Evolutionary conservation across 768 basidiomycete genomes (phyloP).

Genomic region (Calocera cornea): DNA sequence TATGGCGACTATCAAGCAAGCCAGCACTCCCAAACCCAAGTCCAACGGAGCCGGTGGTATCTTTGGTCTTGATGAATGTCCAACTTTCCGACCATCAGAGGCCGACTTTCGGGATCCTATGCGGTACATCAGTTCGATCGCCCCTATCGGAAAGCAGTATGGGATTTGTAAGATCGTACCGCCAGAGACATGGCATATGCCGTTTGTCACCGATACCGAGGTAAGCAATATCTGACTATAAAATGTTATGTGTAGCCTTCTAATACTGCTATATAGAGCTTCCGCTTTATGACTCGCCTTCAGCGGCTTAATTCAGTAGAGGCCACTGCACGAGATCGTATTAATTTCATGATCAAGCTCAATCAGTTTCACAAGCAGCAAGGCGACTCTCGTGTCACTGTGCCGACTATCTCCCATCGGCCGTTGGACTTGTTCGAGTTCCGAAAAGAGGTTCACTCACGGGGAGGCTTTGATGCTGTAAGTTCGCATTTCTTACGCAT

Average conservation of each 20-base stretch:
- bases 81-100: conserved; percentile 71
- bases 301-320: conserved; percentile 94
- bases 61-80: conserved; percentile 82
- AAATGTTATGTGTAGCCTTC: background rate
- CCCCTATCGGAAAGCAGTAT: conserved; percentile 51
- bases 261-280: conserved; percentile 38
- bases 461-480: conserved; percentile 81
- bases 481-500: conserved; percentile 20
- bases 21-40: background rate
- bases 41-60: conserved; percentile 32
- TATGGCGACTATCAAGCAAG: conserved; percentile 6
- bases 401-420: conserved; percentile 87
- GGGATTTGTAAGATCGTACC: conserved; percentile 97
- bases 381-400: conserved; percentile 76
- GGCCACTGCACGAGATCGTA: conserved; percentile 87
- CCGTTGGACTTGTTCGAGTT: conserved; percentile 87
- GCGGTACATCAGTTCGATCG: conserved; percentile 77
- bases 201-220: conserved; percentile 89
- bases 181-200: conserved; percentile 87
- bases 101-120: conserved; percentile 93
- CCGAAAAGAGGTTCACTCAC: conserved; percentile 76
- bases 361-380: conserved; percentile 95
- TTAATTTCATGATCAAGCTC: conserved; percentile 94
- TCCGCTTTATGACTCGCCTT: conserved; percentile 90
- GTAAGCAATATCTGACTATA: conserved; percentile 33